Base-by-base conservation (phyloP, 345 rosid genomes). In the Populus deltoides region DNA sequence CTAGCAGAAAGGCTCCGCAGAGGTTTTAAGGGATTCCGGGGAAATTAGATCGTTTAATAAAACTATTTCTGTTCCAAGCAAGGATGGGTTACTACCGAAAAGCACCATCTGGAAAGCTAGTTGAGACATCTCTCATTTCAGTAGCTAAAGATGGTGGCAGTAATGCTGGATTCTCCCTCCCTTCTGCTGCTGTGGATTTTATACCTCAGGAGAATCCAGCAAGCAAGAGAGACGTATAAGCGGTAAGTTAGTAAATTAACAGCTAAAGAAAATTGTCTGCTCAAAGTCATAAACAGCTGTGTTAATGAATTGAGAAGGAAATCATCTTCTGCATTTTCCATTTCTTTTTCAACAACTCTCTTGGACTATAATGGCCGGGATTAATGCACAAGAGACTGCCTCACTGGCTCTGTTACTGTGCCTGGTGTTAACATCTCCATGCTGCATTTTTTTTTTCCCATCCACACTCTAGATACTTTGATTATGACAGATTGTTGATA, bases 171-270 rank as follows among this genome's bases (percentile, higher is more conserved):
- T 92, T 93, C 84, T 92, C 90, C 57, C 91, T 93, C 18, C 83
- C n/a, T n/a, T n/a, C n/a, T 43, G 82, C 87, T 3, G 49, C 93
- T 25, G 82, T 91, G 25, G 87, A 87, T 84, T 86, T 85, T 84
- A 85, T 88, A 80, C 85, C 91, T 25, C 89, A 88, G 79, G 88
- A 88, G 73, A 61, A 77, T 76, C 76, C 80, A 86, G 73, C 73
- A 72, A 29, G 97, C 97, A 62, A 88, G 98, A 78, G 83, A 87
- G 83, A 81, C 82, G 27, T 93, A 88, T 83, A 89, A 86, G 83
- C 85, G 92, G 98, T 96, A 85, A 68, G 83, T 72, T 77, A 75
- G 39, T n/a, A 31, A 70, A 5, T 69, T 24, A 25, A 51, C n/a
- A 47, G 72, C 66, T 72, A 13, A 24, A 45, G 41, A 80, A 29